phyloP scores from a whole-genome alignment of 331 rosid species.

The Erythrophleum ivorense region DNA sequence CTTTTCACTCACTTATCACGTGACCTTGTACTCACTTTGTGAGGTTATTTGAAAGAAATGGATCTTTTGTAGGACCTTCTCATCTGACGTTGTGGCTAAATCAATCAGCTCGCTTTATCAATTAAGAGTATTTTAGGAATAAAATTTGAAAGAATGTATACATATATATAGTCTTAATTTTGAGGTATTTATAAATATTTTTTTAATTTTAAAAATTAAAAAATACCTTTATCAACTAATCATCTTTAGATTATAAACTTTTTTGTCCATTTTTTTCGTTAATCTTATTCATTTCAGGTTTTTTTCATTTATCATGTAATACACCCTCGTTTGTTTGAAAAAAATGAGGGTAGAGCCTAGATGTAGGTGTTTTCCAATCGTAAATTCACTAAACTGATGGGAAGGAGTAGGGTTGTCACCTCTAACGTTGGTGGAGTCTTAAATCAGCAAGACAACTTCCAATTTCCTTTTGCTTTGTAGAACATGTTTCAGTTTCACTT shows the following conservation, averaged over 20 bases:
- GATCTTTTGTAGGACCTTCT: slow-evolving; percentile 36
- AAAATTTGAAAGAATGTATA: not conserved
- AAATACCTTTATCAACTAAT: too few relatives aligned
- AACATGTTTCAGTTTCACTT: slow-evolving; percentile 7
- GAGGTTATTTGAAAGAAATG: slow-evolving; percentile 25
- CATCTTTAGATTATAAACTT: too few relatives aligned
- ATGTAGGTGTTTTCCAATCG: not conserved
- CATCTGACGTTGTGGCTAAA: not conserved
- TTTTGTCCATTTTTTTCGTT: not conserved
- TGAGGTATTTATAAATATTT: too few relatives aligned
- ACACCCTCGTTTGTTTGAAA: not conserved
- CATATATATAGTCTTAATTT: too few relatives aligned
- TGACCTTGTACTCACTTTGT: slow-evolving; percentile 44
- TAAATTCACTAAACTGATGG: not conserved
- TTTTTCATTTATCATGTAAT: not conserved
- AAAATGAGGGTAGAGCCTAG: not conserved
- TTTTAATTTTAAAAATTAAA: too few relatives aligned
- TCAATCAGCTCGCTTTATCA: not conserved
- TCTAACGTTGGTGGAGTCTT: too few relatives aligned
- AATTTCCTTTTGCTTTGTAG: slow-evolving; percentile 31
- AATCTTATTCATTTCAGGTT: not conserved
- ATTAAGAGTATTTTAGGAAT: not conserved
- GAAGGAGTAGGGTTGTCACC: too few relatives aligned
- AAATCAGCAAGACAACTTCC: not conserved
- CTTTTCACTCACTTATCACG: slow-evolving; percentile 32